phyloP scores from a whole-genome alignment of 2,329 filamentous ascomycete species.

The Aspergillus ruber region DNA sequence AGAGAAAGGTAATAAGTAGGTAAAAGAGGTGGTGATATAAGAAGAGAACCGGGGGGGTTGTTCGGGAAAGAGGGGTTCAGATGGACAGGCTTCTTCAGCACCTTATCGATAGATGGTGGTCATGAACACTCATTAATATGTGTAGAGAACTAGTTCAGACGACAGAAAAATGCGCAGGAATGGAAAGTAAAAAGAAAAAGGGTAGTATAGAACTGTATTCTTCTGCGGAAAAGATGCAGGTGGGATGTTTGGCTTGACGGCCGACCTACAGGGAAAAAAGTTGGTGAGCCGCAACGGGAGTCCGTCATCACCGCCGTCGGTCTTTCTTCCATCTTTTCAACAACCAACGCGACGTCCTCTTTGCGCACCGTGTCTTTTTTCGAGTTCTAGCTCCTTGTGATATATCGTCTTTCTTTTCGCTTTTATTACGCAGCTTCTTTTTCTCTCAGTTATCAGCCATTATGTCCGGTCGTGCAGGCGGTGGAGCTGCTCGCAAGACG shows the following conservation, averaged over 20 bases:
- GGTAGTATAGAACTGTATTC: conserved; percentile 4
- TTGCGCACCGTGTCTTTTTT: neutral
- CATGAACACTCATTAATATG: conserved; percentile 20
- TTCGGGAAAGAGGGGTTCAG: conserved; percentile 17
- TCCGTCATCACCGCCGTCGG: conserved; percentile 7
- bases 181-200: neutral
- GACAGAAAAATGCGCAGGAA: neutral
- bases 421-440: neutral
- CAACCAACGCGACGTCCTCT: neutral
- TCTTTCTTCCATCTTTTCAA: neutral
- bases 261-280: conserved; percentile 24
- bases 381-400: neutral
- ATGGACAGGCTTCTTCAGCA: conserved; percentile 15
- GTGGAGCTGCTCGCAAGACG: conserved; percentile 57
- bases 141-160: neutral
- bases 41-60: neutral
- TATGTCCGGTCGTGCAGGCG: conserved; percentile 50
- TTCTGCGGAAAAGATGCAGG: conserved; percentile 7
- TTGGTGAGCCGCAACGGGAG: conserved; percentile 21
- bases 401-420: neutral
- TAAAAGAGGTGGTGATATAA: conserved; percentile 8
- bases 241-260: conserved; percentile 20
- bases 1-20: conserved; percentile 17
- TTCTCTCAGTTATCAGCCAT: conserved; percentile 10
- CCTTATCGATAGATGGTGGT: conserved; percentile 7